Conservation (phyloP, 164 flowering plant genomes). For the Malania oleifera region DNA sequence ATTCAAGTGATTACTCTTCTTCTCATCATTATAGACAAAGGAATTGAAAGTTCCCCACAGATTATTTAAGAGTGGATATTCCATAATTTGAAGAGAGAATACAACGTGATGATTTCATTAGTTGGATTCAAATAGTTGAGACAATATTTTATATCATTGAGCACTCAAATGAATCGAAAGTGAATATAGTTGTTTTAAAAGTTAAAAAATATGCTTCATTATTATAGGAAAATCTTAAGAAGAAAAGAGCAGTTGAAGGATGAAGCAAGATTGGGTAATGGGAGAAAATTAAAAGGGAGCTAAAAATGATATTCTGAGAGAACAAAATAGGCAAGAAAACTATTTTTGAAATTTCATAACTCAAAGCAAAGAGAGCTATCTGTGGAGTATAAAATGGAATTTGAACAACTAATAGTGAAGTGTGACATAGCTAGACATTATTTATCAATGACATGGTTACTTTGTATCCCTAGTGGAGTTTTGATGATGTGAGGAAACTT, state of each 20-base stretch:
- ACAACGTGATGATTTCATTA: conserved; percentile 13
- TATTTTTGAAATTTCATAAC: conserved; percentile 11
- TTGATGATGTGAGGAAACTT: too few species aligned
- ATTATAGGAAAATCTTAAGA: conserved; percentile 16
- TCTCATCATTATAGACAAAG: too few species aligned
- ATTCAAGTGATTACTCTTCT: too few species aligned
- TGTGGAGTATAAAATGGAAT: conserved; percentile 14
- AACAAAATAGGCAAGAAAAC: conserved; percentile 13
- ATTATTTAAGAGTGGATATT: conserved; percentile 15
- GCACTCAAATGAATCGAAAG: background rate
- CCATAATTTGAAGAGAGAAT: conserved; percentile 11
- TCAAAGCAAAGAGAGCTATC: conserved; percentile 3
- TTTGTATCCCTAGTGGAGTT: background rate
- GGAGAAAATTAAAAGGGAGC: conserved; percentile 14
- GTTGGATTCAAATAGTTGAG: conserved; percentile 10
- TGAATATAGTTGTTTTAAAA: conserved; percentile 10
- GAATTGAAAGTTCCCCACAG: too few species aligned
- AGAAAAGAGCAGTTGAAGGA: conserved; percentile 2
- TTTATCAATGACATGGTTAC: background rate
- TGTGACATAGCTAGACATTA: conserved; percentile 11
- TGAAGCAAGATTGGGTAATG: background rate
- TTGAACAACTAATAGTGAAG: conserved; percentile 8
- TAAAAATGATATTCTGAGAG: conserved; percentile 7
- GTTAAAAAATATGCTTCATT: conserved; percentile 11
- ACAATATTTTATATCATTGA: conserved; percentile 4